Evolutionary conservation across 73 alveolate genomes (phyloP).

Genomic region (Paraurostyla sp.): DNA sequence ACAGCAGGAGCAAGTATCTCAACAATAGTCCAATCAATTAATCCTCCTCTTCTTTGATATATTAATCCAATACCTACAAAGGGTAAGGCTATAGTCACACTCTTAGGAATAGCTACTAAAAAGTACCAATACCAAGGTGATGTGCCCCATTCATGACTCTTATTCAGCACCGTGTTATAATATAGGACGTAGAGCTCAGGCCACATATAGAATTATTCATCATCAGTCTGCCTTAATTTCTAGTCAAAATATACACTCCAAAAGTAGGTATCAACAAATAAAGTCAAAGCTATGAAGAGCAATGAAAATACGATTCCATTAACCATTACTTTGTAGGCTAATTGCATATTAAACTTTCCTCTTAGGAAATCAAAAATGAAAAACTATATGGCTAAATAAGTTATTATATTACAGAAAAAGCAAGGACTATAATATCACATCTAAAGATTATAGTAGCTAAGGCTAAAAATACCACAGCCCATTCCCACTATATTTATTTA

Average conservation of each 20-base stretch:
- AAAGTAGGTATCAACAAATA: conserved; percentile 71
- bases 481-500: too few relatives aligned
- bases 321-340: background rate
- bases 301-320: conserved; percentile 33
- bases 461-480: conserved; percentile 58
- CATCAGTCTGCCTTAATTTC: background rate
- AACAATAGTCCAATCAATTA: conserved; percentile 57
- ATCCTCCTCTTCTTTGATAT: conserved; percentile 35
- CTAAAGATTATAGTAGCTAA: conserved; percentile 65
- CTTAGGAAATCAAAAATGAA: conserved; percentile 1
- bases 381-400: background rate
- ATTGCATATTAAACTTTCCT: background rate
- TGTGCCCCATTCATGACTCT: conserved; percentile 68
- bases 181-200: conserved; percentile 65
- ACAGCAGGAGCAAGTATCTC: conserved; percentile 60
- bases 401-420: conserved; percentile 46
- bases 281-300: conserved; percentile 39
- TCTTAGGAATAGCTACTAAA: conserved; percentile 81
- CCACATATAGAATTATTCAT: conserved; percentile 54
- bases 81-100: conserved; percentile 69
- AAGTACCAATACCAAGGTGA: conserved; percentile 75
- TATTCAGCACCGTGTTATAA: conserved; percentile 59
- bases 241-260: conserved; percentile 62
- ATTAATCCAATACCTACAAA: conserved; percentile 52
- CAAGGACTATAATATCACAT: conserved; percentile 70